Percentiles rank a stretch among this genome's conserved stretches.
Evolutionary conservation across 257 asterid species (phyloP).

Genomic region (Capsicum chinense): DNA sequence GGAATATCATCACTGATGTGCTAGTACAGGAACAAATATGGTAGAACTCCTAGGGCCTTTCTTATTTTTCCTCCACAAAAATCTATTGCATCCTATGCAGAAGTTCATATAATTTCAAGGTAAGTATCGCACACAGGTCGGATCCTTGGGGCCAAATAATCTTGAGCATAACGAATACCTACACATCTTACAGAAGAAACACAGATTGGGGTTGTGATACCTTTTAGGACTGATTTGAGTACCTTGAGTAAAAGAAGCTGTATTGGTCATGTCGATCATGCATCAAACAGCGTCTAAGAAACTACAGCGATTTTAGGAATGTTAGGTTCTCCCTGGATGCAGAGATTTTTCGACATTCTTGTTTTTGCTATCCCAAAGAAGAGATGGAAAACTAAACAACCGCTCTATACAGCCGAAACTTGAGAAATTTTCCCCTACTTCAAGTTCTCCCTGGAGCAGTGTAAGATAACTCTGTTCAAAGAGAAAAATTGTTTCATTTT

Average conservation of each 20-base stretch:
- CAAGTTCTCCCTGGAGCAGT: neutral
- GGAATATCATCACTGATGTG: neutral
- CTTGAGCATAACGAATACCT: neutral
- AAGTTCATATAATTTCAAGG: neutral
- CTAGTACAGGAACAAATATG: neutral
- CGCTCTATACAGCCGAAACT: neutral
- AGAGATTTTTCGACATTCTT: neutral
- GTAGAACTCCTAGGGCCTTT: neutral
- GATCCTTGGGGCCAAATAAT: constrained; percentile 1
- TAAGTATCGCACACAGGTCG: neutral
- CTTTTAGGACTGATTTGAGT: neutral
- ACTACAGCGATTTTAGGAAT: neutral
- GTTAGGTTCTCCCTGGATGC: neutral
- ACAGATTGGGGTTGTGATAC: neutral
- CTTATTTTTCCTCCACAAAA: neutral
- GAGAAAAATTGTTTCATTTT: neutral
- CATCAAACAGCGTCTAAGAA: neutral
- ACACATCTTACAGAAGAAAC: constrained; percentile 3
- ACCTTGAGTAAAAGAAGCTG: neutral
- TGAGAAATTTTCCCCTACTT: neutral
- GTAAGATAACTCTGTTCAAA: neutral
- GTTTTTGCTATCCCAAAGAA: neutral
- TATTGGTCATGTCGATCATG: neutral
- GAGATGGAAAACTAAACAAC: neutral
- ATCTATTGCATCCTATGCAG: neutral